Evolutionary conservation across 441 rosid genomes (phyloP).

Genomic region (Adansonia grandidieri): DNA sequence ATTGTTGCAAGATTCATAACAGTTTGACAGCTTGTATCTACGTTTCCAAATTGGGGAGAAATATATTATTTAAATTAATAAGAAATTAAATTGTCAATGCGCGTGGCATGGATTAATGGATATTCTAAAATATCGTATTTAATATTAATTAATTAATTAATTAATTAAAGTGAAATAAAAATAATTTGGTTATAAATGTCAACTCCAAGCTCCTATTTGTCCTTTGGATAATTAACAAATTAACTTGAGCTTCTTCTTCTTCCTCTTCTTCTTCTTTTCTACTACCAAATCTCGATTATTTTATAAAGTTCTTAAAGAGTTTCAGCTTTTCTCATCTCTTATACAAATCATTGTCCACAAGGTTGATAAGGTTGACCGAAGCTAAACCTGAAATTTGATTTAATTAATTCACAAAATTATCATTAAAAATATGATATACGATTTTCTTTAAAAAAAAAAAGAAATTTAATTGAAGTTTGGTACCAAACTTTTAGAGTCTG

Average conservation of each 20-base stretch:
- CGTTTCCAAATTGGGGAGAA: constrained; percentile 1
- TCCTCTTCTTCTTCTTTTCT: not conserved
- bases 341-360: not conserved
- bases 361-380: not conserved
- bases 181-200: not conserved
- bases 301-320: not conserved
- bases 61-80: not conserved
- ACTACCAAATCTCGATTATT: constrained; percentile 1
- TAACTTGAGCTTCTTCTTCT: not conserved
- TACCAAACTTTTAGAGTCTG: not conserved
- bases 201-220: constrained; percentile 20
- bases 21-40: constrained; percentile 14
- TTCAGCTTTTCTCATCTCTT: not conserved
- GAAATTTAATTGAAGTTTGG: not conserved
- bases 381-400: too few relatives aligned
- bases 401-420: too few relatives aligned
- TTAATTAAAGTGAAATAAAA: not conserved
- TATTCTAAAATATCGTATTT: not conserved
- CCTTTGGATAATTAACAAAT: not conserved
- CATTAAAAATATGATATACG: too few relatives aligned
- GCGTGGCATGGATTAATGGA: constrained; percentile 3
- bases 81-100: not conserved
- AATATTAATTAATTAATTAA: not conserved
- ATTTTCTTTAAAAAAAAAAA: too few relatives aligned
- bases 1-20: not conserved